Conservation (phyloP, 176 grass and related monocot species). For the Dactylis glomerata region DNA sequence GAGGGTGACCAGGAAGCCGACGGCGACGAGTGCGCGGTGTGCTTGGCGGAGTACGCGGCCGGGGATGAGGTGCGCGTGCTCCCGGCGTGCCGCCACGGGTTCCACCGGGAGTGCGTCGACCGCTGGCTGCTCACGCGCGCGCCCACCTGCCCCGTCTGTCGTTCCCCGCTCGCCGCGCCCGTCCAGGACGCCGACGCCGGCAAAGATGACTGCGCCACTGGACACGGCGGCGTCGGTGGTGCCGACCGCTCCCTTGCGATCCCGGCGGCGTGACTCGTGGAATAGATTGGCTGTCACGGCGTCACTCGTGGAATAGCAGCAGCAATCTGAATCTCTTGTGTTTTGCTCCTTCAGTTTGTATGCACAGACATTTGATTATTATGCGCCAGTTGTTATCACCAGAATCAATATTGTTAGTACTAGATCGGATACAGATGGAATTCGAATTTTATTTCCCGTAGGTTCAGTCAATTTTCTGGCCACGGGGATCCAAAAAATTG, state of each 20-base stretch:
- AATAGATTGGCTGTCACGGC: neutral
- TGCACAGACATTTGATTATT: too few species aligned
- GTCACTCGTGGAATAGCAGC: too few species aligned
- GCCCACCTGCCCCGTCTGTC: conserved; percentile 47
- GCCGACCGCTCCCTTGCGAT: neutral
- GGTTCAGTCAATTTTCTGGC: too few species aligned
- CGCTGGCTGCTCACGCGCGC: conserved; percentile 47
- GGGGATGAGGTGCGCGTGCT: conserved; percentile 46
- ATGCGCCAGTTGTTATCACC: too few species aligned
- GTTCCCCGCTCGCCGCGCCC: neutral
- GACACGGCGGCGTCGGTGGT: neutral
- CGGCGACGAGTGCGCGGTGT: conserved; percentile 27
- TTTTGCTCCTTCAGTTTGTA: too few species aligned
- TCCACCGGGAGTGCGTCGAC: conserved; percentile 57
- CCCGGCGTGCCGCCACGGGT: conserved; percentile 37
- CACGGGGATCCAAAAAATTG: too few species aligned
- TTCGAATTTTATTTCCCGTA: too few species aligned
- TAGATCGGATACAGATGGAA: too few species aligned
- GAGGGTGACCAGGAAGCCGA: neutral
- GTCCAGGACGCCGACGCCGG: neutral
- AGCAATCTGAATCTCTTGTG: too few species aligned
- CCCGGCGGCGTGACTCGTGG: neutral
- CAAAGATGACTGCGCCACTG: neutral
- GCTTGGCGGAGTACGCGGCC: conserved; percentile 37
- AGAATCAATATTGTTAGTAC: too few species aligned